Conservation (phyloP, 2,329 filamentous ascomycete species). For the Calonectria crousiana region DNA sequence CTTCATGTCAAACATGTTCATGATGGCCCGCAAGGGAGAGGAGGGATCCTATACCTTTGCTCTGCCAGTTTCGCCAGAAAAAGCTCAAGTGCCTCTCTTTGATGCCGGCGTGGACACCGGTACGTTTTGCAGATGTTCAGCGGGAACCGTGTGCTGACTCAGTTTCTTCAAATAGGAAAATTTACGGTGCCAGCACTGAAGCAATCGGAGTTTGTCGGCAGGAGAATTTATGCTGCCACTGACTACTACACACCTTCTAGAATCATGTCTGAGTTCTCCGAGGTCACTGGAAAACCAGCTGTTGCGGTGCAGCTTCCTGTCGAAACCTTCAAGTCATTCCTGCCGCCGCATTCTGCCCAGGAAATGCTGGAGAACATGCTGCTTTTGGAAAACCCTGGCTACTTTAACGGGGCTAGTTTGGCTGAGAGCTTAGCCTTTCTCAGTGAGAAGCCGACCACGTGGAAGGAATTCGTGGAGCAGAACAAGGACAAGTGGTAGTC, state of each 20-base stretch:
- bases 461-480: slow-evolving; percentile 51
- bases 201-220: slow-evolving; percentile 44
- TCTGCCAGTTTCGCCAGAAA: slow-evolving; percentile 46
- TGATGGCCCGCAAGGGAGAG: slow-evolving; percentile 45
- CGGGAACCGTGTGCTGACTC: accelerated
- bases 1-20: slow-evolving; percentile 68
- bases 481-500: slow-evolving; percentile 46
- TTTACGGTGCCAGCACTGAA: slow-evolving; percentile 51
- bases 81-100: slow-evolving; percentile 53
- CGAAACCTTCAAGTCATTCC: slow-evolving; percentile 51
- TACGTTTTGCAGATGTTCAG: slow-evolving; percentile 34
- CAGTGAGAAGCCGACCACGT: slow-evolving; percentile 51
- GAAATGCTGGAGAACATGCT: slow-evolving; percentile 58
- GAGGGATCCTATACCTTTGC: slow-evolving; percentile 45
- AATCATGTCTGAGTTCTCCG: slow-evolving; percentile 49
- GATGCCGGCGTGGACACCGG: slow-evolving; percentile 54
- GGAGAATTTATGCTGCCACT: slow-evolving; percentile 51
- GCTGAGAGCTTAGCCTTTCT: slow-evolving; percentile 48
- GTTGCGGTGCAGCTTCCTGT: slow-evolving; percentile 45
- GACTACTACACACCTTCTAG: slow-evolving; percentile 50
- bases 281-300: slow-evolving; percentile 49
- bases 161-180: slow-evolving; percentile 39
- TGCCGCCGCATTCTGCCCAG: slow-evolving; percentile 43
- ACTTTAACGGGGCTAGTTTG: slow-evolving; percentile 52
- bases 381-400: slow-evolving; percentile 55